Conservation (phyloP, 2,329 filamentous ascomycete genomes). For the Fusarium sambucinum region DNA sequence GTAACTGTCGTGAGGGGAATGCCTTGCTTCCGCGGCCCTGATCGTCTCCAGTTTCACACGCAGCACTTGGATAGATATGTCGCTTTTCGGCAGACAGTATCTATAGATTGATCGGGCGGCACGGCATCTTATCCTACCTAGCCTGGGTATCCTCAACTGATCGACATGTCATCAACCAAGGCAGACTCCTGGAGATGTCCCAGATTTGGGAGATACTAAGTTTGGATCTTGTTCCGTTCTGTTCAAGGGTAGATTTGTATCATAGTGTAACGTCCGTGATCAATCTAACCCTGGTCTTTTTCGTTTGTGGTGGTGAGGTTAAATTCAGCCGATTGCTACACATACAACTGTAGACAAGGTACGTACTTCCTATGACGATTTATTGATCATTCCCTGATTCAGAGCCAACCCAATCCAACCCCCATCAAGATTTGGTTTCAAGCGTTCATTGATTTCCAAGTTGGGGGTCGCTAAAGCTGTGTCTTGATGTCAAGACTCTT, state of each 20-base stretch:
- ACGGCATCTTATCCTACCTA: conserved; percentile 1
- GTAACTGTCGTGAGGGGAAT: conserved; percentile 14
- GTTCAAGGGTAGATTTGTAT: conserved; percentile 15
- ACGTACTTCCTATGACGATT: conserved; percentile 33
- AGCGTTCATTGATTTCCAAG: conserved; percentile 26
- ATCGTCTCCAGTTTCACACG: conserved; percentile 6
- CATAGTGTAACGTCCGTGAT: conserved; percentile 1
- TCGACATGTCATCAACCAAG: conserved; percentile 33
- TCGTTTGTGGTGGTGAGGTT: conserved; percentile 15
- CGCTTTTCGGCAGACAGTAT: not conserved
- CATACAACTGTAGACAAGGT: conserved; percentile 1
- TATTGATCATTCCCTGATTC: conserved; percentile 34
- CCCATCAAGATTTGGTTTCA: conserved; percentile 18
- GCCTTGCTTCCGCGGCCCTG: conserved; percentile 5
- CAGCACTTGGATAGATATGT: not conserved
- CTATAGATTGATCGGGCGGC: conserved; percentile 7
- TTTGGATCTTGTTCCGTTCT: conserved; percentile 11
- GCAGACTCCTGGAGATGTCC: conserved; percentile 19
- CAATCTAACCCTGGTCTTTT: conserved; percentile 2
- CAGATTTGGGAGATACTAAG: conserved; percentile 18
- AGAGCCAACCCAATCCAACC: conserved; percentile 4
- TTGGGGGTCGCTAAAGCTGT: conserved; percentile 16
- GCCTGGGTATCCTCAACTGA: conserved; percentile 8
- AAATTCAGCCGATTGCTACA: conserved; percentile 7
- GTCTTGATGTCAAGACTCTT: conserved; percentile 33